phyloP scores from a whole-genome alignment of 352 stramenopile species.

The Pythium brassicae region DNA sequence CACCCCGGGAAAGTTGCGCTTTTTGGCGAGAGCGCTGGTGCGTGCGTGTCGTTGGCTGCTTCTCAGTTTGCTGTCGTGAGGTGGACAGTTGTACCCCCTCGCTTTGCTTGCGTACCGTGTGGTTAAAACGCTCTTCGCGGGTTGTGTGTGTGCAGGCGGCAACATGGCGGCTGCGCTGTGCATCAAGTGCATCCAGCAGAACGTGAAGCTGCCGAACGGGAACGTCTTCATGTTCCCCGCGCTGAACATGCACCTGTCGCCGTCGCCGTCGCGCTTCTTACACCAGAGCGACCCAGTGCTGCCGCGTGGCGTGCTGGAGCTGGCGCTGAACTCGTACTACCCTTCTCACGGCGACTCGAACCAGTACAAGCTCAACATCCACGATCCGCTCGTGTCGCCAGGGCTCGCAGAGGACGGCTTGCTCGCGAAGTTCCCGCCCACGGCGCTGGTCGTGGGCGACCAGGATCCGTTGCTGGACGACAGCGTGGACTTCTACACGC shows the following conservation, averaged over 20 bases:
- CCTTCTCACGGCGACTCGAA: slow-evolving; percentile 76
- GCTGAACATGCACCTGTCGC: slow-evolving; percentile 85
- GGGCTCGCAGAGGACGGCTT: slow-evolving; percentile 73
- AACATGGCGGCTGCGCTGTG: slow-evolving; percentile 85
- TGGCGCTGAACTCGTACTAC: slow-evolving; percentile 84
- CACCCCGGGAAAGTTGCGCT: slow-evolving; percentile 58
- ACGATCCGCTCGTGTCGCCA: slow-evolving; percentile 83
- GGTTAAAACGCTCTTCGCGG: background rate
- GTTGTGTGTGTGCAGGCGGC: slow-evolving; percentile 35
- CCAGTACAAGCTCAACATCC: slow-evolving; percentile 87
- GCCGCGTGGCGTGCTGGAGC: slow-evolving; percentile 72
- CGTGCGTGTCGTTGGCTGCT: background rate
- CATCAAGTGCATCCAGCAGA: slow-evolving; percentile 80
- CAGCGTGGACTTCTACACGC: slow-evolving; percentile 88
- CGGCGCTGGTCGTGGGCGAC: slow-evolving; percentile 79
- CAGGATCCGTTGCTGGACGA: slow-evolving; percentile 85
- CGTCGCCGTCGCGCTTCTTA: slow-evolving; percentile 82
- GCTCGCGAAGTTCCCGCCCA: slow-evolving; percentile 76
- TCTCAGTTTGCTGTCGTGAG: too few species aligned
- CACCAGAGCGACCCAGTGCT: slow-evolving; percentile 86
- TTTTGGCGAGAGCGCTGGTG: slow-evolving; percentile 84
- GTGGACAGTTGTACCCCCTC: too few species aligned
- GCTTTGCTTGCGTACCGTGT: background rate
- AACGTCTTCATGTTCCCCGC: slow-evolving; percentile 90
- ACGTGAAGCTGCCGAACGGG: slow-evolving; percentile 59